These are phyloP conservation scores for Beta macrorhiza DNA, from an alignment of 179 eudicot genomes.

Conservation along the genomic window DNA sequence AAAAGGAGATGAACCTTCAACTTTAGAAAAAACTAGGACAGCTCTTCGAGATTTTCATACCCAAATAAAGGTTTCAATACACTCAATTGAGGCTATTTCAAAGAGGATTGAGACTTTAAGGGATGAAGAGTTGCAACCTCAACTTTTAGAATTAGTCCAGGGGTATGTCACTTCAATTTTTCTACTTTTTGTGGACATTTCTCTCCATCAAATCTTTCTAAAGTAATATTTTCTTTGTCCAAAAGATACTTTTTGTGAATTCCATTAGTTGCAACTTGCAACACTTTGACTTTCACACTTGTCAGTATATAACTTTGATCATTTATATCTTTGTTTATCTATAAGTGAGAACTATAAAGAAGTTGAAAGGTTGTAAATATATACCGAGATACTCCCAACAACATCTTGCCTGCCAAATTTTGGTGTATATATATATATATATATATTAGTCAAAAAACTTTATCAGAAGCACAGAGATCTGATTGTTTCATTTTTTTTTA, in stretches of 20 bases:
- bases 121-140: conserved; percentile 90
- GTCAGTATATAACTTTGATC: no score
- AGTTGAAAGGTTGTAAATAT: no score
- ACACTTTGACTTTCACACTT: no score
- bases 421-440: no score
- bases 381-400: no score
- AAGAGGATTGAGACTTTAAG: conserved; percentile 87
- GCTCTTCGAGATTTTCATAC: conserved; percentile 79
- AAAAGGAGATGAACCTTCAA: conserved; percentile 77
- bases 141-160: conserved; percentile 74
- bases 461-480: not conserved
- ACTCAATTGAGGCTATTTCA: conserved; percentile 85
- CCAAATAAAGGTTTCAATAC: conserved; percentile 88
- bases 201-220: not conserved
- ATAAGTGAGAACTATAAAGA: no score
- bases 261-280: no score
- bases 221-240: no score
- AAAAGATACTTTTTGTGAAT: no score
- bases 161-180: conserved; percentile 50
- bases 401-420: no score
- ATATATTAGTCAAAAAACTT: no score
- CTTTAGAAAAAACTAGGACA: conserved; percentile 68
- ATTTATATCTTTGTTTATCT: no score
- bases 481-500: not conserved
- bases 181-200: not conserved